phyloP scores from a whole-genome alignment of 1,284 basidiomycete genomes.

The Ceratobasidium sp. region DNA sequence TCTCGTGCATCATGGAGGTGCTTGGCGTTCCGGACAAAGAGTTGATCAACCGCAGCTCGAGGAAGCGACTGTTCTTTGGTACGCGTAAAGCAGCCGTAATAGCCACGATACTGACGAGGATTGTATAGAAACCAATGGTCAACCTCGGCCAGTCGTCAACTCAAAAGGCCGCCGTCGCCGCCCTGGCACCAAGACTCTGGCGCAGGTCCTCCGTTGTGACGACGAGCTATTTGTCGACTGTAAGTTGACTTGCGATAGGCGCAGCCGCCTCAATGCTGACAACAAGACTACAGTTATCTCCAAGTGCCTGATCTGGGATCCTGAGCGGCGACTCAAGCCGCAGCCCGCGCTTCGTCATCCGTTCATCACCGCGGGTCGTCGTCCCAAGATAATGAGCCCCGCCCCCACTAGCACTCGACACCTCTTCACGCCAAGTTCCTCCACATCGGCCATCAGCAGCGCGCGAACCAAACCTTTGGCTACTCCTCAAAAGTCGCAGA shows the following conservation, averaged over 20 bases:
- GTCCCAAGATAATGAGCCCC: constrained; percentile 58
- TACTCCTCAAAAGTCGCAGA: constrained; percentile 84
- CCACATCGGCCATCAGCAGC: constrained; percentile 54
- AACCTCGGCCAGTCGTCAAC: constrained; percentile 92
- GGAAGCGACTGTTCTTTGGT: constrained; percentile 97
- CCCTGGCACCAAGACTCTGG: constrained; percentile 88
- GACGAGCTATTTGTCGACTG: constrained; percentile 85
- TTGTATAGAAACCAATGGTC: constrained; percentile 82
- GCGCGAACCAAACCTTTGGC: constrained; percentile 58
- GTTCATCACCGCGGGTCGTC: constrained; percentile 71
- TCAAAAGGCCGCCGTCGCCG: constrained; percentile 93
- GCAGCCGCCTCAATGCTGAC: constrained; percentile 56
- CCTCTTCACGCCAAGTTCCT: constrained; percentile 62
- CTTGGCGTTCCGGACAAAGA: constrained; percentile 95
- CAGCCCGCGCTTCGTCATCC: constrained; percentile 91
- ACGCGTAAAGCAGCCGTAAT: constrained; percentile 49
- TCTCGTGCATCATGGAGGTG: constrained; percentile 99
- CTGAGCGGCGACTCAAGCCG: constrained; percentile 93
- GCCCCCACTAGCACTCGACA: constrained; percentile 60
- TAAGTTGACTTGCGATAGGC: constrained; percentile 53
- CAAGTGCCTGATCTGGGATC: constrained; percentile 98
- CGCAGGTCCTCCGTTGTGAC: constrained; percentile 85
- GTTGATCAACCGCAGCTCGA: constrained; percentile 90
- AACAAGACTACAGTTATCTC: constrained; percentile 67
- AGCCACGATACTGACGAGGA: constrained; percentile 27